These are phyloP conservation scores for Senna tora DNA, from an alignment of 306 rosid genomes.

Conservation along the genomic window DNA sequence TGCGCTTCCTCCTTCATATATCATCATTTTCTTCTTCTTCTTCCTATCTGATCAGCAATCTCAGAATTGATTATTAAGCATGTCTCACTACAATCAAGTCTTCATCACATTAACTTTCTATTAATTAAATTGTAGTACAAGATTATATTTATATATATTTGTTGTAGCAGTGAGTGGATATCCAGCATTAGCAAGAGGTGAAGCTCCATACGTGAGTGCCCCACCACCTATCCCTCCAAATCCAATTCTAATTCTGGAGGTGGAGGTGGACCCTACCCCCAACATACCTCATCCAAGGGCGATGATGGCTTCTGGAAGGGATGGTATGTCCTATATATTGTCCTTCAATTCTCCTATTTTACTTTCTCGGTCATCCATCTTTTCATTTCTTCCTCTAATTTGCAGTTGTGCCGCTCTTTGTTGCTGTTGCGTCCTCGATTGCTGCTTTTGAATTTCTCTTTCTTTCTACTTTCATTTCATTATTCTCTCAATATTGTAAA, in stretches of 20 bases:
- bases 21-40: background rate
- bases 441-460: conserved; percentile 40
- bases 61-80: conserved; percentile 18
- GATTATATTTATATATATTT: too few relatives aligned
- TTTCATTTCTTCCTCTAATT: background rate
- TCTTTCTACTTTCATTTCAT: background rate
- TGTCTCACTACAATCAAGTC: conserved; percentile 40
- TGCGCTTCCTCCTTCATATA: background rate
- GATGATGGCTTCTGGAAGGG: conserved; percentile 71
- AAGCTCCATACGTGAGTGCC: conserved; percentile 9
- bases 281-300: conserved; percentile 41
- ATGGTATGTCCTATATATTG: conserved; percentile 45
- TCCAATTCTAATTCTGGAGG: conserved; percentile 30
- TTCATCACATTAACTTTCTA: too few relatives aligned
- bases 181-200: background rate
- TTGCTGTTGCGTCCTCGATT: conserved; percentile 63
- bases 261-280: too few relatives aligned
- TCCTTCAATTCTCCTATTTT: too few relatives aligned
- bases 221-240: conserved; percentile 48
- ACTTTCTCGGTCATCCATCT: too few relatives aligned
- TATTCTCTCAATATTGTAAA: too few relatives aligned
- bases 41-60: background rate
- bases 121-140: too few relatives aligned
- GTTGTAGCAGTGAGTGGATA: conserved; percentile 39
- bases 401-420: conserved; percentile 67